Evolutionary conservation across 2,329 filamentous ascomycete genomes (phyloP).

Genomic region (Chaetomium strumarium): DNA sequence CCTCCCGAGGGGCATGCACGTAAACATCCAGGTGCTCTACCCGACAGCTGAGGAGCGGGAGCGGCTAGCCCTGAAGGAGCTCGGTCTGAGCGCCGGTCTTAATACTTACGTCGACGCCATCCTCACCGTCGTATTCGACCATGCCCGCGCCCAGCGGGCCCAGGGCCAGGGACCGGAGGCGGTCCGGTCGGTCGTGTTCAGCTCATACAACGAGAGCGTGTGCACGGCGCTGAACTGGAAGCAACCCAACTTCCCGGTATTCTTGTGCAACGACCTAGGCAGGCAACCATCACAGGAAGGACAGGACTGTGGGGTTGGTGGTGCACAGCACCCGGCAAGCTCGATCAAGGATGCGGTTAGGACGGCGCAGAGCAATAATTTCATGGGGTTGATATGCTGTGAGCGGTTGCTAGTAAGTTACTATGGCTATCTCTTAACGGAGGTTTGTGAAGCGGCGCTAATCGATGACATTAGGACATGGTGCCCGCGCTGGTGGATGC

Average conservation of each 20-base stretch:
- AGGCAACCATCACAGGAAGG: conserved; percentile 29
- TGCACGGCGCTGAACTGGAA: conserved; percentile 98
- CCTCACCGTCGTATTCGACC: conserved; percentile 81
- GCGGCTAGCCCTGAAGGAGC: conserved; percentile 39
- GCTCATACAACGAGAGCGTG: conserved; percentile 81
- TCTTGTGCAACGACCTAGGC: conserved; percentile 90
- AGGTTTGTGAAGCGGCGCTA: neutral
- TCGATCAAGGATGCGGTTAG: conserved; percentile 94
- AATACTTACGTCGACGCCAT: conserved; percentile 83
- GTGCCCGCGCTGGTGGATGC: conserved; percentile 87
- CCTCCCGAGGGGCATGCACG: conserved; percentile 72
- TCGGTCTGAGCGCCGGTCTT: conserved; percentile 73
- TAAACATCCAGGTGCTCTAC: conserved; percentile 90
- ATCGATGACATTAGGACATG: conserved; percentile 59
- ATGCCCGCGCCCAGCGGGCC: conserved; percentile 63
- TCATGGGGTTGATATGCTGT: conserved; percentile 94
- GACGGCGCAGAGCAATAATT: conserved; percentile 91
- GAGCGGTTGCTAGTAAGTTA: conserved; percentile 72
- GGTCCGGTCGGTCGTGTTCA: conserved; percentile 86
- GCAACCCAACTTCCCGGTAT: conserved; percentile 94
- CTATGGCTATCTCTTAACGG: neutral
- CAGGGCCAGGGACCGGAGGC: conserved; percentile 64
- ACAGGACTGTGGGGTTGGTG: conserved; percentile 12
- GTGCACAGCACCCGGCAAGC: conserved; percentile 57
- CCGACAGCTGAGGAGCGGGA: conserved; percentile 70